These are phyloP conservation scores for Orbilia ellipsospora DNA, from an alignment of 2,329 filamentous ascomycete species.

Conservation along the genomic window DNA sequence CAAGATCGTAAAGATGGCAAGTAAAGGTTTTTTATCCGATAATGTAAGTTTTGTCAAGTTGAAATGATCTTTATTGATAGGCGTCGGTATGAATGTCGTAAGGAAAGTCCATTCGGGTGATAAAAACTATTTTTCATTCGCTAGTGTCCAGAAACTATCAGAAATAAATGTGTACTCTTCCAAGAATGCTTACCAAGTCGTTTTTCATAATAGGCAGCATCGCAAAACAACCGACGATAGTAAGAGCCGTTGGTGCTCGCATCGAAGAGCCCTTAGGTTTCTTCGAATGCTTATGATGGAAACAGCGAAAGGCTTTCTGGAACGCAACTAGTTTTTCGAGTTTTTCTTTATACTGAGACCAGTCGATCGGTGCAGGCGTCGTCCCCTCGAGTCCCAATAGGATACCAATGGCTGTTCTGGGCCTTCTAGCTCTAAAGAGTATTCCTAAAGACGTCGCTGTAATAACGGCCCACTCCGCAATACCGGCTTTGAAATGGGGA, in stretches of 20 bases:
- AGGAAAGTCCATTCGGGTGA: conserved; percentile 7
- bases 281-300: neutral
- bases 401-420: neutral
- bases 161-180: neutral
- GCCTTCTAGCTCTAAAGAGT: neutral
- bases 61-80: conserved; percentile 4
- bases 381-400: neutral
- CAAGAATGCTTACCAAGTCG: neutral
- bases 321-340: neutral
- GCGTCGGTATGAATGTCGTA: neutral
- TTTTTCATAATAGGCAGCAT: neutral
- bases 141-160: neutral
- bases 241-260: neutral
- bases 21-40: neutral
- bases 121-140: neutral
- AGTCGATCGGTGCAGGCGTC: neutral
- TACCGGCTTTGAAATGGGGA: conserved; percentile 2
- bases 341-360: neutral
- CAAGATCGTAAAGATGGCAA: neutral
- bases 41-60: neutral
- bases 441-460: neutral
- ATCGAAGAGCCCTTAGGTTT: neutral
- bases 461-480: conserved; percentile 5
- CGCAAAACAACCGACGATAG: neutral
- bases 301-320: neutral